These are phyloP conservation scores for Alternaria sp. DNA, from an alignment of 2,329 filamentous ascomycete species.

Conservation along the genomic window DNA sequence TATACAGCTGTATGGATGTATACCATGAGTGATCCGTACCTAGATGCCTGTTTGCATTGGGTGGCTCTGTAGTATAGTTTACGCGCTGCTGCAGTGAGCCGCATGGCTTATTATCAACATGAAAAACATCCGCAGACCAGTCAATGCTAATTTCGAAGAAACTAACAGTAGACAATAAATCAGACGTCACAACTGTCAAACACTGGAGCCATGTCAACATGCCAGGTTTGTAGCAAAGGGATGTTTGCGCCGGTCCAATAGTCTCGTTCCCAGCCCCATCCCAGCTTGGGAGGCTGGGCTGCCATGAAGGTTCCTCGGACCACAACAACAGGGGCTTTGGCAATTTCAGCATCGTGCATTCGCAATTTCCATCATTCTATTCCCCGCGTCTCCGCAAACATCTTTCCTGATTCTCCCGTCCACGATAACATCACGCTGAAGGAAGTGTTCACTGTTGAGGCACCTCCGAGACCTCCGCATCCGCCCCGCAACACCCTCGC, in stretches of 20 bases:
- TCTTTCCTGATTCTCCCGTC: neutral
- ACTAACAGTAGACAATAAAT: neutral
- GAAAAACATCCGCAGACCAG: neutral
- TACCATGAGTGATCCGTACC: neutral
- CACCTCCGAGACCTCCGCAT: conserved; percentile 23
- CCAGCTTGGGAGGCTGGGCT: conserved; percentile 1
- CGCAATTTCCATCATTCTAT: neutral
- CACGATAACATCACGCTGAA: neutral
- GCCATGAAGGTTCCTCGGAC: conserved; percentile 8
- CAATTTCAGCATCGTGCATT: conserved; percentile 2
- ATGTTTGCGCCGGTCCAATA: conserved; percentile 11
- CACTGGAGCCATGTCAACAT: neutral
- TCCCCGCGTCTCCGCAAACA: neutral
- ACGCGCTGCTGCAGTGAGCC: neutral
- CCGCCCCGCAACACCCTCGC: conserved; percentile 13
- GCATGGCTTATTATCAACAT: neutral
- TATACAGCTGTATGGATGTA: neutral
- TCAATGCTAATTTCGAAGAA: neutral
- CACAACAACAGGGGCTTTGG: conserved; percentile 10
- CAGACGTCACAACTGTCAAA: neutral
- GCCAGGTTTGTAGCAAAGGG: conserved; percentile 1
- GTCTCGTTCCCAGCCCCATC: conserved; percentile 8
- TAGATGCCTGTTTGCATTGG: neutral
- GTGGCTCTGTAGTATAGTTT: neutral
- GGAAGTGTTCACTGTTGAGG: neutral